Evolutionary conservation across 1,139 yeast genomes (phyloP).

Genomic region (Scheffersomyces stambukii): DNA sequence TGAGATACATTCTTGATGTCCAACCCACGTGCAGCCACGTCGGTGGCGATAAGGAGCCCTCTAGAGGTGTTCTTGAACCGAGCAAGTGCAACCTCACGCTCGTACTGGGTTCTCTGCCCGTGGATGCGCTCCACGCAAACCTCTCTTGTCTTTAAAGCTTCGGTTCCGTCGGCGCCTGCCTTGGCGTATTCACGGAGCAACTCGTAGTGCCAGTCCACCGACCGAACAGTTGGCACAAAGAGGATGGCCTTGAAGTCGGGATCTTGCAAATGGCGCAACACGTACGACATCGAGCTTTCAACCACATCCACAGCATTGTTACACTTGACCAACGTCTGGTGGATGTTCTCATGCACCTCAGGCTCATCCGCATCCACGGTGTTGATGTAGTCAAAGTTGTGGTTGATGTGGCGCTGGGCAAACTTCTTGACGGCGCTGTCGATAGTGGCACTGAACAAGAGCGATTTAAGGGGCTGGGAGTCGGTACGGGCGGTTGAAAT

Average conservation of each 20-base stretch:
- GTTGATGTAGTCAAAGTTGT: constrained; percentile 64
- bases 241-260: constrained; percentile 68
- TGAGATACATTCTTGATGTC: constrained; percentile 84
- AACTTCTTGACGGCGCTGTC: constrained; percentile 61
- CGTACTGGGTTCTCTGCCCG: constrained; percentile 48
- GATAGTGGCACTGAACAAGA: constrained; percentile 86
- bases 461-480: constrained; percentile 47
- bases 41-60: constrained; percentile 75
- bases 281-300: constrained; percentile 49
- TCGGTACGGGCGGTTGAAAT: constrained; percentile 24
- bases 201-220: constrained; percentile 47
- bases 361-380: constrained; percentile 75
- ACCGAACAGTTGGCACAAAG: constrained; percentile 73
- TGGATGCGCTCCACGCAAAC: neutral
- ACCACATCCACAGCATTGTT: constrained; percentile 45
- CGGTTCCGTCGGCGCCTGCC: too few species aligned
- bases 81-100: constrained; percentile 22
- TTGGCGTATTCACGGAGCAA: constrained; percentile 10
- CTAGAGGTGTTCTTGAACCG: constrained; percentile 46
- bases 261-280: constrained; percentile 26
- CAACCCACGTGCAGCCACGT: constrained; percentile 96
- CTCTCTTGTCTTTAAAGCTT: too few species aligned
- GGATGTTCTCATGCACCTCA: constrained; percentile 75
- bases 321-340: constrained; percentile 58
- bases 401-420: constrained; percentile 63